These are phyloP conservation scores for Umbelopsis sp. DNA, from an alignment of 371 early-diverging fungal genomes.

Conservation along the genomic window DNA sequence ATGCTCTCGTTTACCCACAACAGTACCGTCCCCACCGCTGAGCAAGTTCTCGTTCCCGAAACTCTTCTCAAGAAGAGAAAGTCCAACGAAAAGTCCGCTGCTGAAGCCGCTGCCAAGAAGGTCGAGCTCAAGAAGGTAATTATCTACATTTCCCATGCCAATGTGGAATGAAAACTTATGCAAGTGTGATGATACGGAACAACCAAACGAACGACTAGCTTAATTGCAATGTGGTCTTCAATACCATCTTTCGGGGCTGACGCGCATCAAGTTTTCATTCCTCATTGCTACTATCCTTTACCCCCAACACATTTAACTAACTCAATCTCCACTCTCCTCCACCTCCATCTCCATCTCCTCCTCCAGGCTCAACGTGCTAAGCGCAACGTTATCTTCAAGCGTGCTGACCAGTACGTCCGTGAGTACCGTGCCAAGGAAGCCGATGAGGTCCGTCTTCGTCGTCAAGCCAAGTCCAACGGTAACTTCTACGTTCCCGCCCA, in stretches of 20 bases:
- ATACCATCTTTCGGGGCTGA: constrained; percentile 93
- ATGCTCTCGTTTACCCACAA: constrained; percentile 23
- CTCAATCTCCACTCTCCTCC: too few relatives aligned
- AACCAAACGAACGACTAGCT: constrained; percentile 55
- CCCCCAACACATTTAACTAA: neutral
- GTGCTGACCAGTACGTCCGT: constrained; percentile 94
- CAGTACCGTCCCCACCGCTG: constrained; percentile 63
- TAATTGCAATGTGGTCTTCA: constrained; percentile 65
- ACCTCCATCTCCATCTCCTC: neutral
- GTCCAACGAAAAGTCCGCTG: constrained; percentile 82
- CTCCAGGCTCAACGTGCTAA: constrained; percentile 75
- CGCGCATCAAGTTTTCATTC: constrained; percentile 14
- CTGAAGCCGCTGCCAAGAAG: constrained; percentile 72
- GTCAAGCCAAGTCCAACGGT: constrained; percentile 90
- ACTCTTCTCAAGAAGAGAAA: constrained; percentile 97
- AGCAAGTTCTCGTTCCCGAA: constrained; percentile 88
- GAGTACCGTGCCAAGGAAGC: constrained; percentile 93
- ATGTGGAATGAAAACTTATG: constrained; percentile 22
- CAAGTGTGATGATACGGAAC: constrained; percentile 56
- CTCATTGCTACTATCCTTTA: neutral
- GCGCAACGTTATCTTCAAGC: constrained; percentile 96
- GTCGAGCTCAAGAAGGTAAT: constrained; percentile 66
- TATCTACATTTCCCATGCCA: constrained; percentile 22
- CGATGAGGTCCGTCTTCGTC: constrained; percentile 86
- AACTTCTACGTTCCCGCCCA: constrained; percentile 96